Percentiles rank a stretch among this genome's conserved stretches.
Evolutionary conservation across 345 rosid species (phyloP).

Genomic region (Euphorbia tirucalli): DNA sequence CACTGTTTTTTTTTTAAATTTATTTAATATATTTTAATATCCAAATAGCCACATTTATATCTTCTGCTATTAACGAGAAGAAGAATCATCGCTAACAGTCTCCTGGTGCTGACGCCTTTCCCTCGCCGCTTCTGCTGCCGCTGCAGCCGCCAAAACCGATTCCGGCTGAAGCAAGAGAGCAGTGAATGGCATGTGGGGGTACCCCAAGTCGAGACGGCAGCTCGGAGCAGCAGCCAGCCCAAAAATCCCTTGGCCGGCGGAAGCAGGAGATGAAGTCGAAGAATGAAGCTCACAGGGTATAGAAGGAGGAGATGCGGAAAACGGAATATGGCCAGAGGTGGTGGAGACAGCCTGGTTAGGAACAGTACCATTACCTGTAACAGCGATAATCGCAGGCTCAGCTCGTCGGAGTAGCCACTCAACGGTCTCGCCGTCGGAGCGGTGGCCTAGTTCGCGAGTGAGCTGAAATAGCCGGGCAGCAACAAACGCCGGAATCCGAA

Average conservation of each 20-base stretch:
- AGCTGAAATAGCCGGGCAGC: constrained; percentile 76
- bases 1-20: too few relatives aligned
- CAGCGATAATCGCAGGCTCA: constrained; percentile 55
- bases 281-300: constrained; percentile 30
- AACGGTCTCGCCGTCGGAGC: constrained; percentile 66
- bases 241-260: constrained; percentile 16
- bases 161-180: constrained; percentile 50
- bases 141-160: constrained; percentile 18
- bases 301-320: constrained; percentile 31
- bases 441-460: constrained; percentile 71
- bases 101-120: constrained; percentile 19
- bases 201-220: constrained; percentile 53
- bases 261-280: too few relatives aligned
- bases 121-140: too few relatives aligned
- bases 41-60: neutral
- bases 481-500: constrained; percentile 65
- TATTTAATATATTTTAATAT: neutral
- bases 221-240: too few relatives aligned
- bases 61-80: neutral
- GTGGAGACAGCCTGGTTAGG: constrained; percentile 41
- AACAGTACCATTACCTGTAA: constrained; percentile 52
- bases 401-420: constrained; percentile 65
- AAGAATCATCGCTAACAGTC: neutral
- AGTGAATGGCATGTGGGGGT: constrained; percentile 56
- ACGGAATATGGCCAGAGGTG: constrained; percentile 28